These are phyloP conservation scores for Candida hispaniensis DNA, from an alignment of 805 yeast genomes.

Conservation along the genomic window DNA sequence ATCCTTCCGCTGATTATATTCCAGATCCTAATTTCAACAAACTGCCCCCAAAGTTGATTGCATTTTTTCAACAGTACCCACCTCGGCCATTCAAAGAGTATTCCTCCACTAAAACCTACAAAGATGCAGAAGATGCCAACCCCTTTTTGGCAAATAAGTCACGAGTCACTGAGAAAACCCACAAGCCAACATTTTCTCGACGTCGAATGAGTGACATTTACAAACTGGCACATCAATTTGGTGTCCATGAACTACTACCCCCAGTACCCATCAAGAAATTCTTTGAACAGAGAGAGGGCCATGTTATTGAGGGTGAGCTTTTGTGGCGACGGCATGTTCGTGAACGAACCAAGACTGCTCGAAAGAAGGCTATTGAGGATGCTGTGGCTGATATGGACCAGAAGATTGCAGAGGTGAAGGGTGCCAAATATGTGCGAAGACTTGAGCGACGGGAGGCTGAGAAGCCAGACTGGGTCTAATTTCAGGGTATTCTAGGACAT, in stretches of 20 bases:
- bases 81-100: slow-evolving; percentile 70
- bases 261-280: slow-evolving; percentile 52
- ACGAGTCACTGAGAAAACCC: slow-evolving; percentile 68
- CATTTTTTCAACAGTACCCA: slow-evolving; percentile 72
- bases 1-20: slow-evolving; percentile 8
- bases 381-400: slow-evolving; percentile 62
- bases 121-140: slow-evolving; percentile 61
- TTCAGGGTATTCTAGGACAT: no score
- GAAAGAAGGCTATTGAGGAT: slow-evolving; percentile 45
- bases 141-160: slow-evolving; percentile 82
- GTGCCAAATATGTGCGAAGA: slow-evolving; percentile 28
- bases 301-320: slow-evolving; percentile 54
- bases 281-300: slow-evolving; percentile 64
- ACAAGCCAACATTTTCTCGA: slow-evolving; percentile 65
- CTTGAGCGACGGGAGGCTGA: slow-evolving; percentile 14
- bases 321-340: slow-evolving; percentile 13
- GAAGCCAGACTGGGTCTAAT: slow-evolving; percentile 11
- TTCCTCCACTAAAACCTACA: slow-evolving; percentile 50
- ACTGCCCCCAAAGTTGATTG: slow-evolving; percentile 60
- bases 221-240: slow-evolving; percentile 71
- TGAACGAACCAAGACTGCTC: slow-evolving; percentile 34
- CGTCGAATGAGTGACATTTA: slow-evolving; percentile 75
- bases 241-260: slow-evolving; percentile 72
- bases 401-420: slow-evolving; percentile 54
- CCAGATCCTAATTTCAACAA: slow-evolving; percentile 36